These are phyloP conservation scores for Sordariomycetes sp. DNA, from an alignment of 2,329 filamentous ascomycete species.

Conservation along the genomic window DNA sequence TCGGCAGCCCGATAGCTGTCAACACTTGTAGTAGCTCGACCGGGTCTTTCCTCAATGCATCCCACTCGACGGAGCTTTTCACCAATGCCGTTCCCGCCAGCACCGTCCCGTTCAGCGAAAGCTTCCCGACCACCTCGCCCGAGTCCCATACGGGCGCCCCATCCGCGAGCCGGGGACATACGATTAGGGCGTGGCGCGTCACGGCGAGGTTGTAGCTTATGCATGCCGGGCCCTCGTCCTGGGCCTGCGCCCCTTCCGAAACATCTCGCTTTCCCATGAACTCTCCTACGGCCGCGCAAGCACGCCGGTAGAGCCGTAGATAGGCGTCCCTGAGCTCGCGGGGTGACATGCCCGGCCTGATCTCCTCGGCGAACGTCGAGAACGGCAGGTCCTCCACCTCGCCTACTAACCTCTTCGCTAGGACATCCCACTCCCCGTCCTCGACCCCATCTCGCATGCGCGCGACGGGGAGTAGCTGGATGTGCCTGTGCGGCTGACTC, in stretches of 20 bases:
- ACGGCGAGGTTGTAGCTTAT: conserved; percentile 57
- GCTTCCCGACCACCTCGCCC: conserved; percentile 22
- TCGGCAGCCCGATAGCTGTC: conserved; percentile 18
- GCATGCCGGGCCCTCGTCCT: conserved; percentile 27
- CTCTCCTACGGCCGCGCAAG: conserved; percentile 24
- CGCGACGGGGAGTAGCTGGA: conserved; percentile 59
- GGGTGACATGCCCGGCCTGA: conserved; percentile 20
- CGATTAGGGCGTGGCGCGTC: conserved; percentile 39
- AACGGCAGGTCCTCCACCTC: conserved; percentile 26
- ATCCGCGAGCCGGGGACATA: conserved; percentile 44
- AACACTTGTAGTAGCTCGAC: conserved; percentile 9
- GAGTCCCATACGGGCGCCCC: conserved; percentile 24
- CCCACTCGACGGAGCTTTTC: conserved; percentile 47
- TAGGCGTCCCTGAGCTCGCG: conserved; percentile 31
- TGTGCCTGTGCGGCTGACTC: conserved; percentile 60
- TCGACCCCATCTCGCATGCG: conserved; percentile 47
- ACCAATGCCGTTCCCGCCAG: conserved; percentile 54
- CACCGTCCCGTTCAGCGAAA: conserved; percentile 52
- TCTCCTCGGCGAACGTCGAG: conserved; percentile 27
- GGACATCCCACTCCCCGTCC: conserved; percentile 30
- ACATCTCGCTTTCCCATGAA: conserved; percentile 6
- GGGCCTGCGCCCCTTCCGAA: conserved; percentile 10
- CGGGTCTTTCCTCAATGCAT: conserved; percentile 32
- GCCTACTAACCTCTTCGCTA: conserved; percentile 28
- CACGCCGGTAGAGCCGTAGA: conserved; percentile 33